Evolutionary conservation across 148 eudicot genomes (phyloP), one percentile per base, ranked within the genome.

Genomic region (Vaccinium corymbosum): DNA sequence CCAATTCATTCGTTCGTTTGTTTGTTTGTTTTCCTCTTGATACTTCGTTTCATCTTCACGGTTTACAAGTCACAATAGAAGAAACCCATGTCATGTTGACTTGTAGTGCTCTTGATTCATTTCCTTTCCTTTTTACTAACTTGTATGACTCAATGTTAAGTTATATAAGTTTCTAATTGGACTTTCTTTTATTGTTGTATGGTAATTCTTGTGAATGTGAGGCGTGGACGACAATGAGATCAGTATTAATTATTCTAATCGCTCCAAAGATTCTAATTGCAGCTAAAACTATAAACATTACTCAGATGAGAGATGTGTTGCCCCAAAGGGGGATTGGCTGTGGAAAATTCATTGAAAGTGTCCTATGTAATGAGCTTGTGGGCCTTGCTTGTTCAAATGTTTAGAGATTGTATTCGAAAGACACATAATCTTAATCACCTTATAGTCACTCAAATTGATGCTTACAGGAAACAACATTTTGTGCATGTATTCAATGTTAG

Each of bases 1-100:
- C 52, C 75, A 19, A 82, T 82, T 82, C 52, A 51, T 72, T 82
- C 72, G 52, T 82, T 51, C 73, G n/a, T 66, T 72, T 20, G 17
- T 66, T 66, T 1, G 42, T 68, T 68, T 68, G 73, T 68, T 68
- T 68, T 12, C 27, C 35, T 27, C 12, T 66, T 66, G 68, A 62
- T 25, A 27, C 1, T 25, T 27, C 10, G 15, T 66, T 68, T 68
- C 75, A 27, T 71, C 46, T 32, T 68, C 10, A 7, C 75, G 9
- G 46, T 57, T 27, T 20, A 32, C 38, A 48, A 32, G 27, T 35
- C 52, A 73, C 59, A 55, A 78, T 49, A 82, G 64, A 71, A 71
- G 78, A 35, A 29, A 32, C 64, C 50, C 25, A 52, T 81, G 32
- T 50, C 48, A 48, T 27, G 27, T 55, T 82, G 35, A 32, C 32